These are phyloP conservation scores for Turnera subulata DNA, from an alignment of 345 rosid genomes.

Conservation along the genomic window DNA sequence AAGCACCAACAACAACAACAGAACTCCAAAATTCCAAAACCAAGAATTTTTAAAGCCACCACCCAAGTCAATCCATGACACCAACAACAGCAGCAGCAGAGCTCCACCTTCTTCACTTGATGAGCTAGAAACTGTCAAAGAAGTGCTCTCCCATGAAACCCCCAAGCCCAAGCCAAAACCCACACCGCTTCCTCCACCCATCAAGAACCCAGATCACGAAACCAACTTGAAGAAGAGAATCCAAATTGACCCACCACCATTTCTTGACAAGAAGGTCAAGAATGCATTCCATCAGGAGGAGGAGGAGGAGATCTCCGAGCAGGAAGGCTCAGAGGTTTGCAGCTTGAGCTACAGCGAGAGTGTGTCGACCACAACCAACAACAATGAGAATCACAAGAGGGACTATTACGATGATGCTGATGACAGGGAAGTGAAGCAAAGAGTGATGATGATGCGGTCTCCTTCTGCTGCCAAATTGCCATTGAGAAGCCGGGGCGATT, in stretches of 20 bases:
- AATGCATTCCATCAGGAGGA: conserved; percentile 4
- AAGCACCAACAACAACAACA: conserved; percentile 29
- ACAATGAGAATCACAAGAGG: conserved; percentile 24
- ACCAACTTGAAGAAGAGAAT: conserved; percentile 2
- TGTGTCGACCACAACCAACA: conserved; percentile 47
- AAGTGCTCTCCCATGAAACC: conserved; percentile 73
- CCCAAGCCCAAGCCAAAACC: conserved; percentile 25
- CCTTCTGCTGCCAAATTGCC: conserved; percentile 42
- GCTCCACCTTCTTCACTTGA: conserved; percentile 44
- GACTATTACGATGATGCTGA: conserved; percentile 23
- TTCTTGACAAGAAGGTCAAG: conserved; percentile 1
- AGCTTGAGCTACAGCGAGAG: conserved; percentile 57
- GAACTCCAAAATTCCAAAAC: conserved; percentile 10
- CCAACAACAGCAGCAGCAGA: too few relatives aligned
- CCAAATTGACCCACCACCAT: conserved; percentile 9
- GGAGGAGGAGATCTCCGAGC: conserved; percentile 42
- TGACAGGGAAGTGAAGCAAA: conserved; percentile 30
- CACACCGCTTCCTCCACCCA: conserved; percentile 1
- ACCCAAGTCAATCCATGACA: conserved; percentile 23
- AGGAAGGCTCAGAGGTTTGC: conserved; percentile 56
- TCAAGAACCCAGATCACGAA: neutral
- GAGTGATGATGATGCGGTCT: conserved; percentile 32
- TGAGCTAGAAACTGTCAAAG: conserved; percentile 78
- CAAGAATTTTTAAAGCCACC: conserved; percentile 6
- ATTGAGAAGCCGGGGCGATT: conserved; percentile 26